Evolutionary conservation across 1,284 basidiomycete genomes (phyloP), one percentile per base, ranked within the genome.

Genomic region (Phenoliferia sp.): DNA sequence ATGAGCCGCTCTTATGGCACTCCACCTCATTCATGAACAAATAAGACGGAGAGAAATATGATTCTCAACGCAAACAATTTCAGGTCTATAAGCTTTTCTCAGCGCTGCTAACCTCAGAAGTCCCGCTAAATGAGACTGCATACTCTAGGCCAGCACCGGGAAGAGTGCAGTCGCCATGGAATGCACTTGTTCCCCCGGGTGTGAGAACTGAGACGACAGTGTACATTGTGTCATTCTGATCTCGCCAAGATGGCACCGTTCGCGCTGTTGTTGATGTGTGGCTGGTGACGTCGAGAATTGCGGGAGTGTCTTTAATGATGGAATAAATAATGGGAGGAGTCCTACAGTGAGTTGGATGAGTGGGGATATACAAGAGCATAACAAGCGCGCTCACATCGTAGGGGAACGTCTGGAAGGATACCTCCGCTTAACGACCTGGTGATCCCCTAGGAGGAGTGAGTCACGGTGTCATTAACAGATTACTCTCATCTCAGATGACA

Each of bases 371-470:
- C 39, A 12, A 44, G 39, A 44, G 39, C 22, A 22, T 22, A 22
- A 22, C 12, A 44, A 44, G 39, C 22, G 39, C 12, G 39, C 39
- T n/a, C 17, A 54, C 17, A 54, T 54, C 19, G 52, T 28, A 10
- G 52, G 10, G 10, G 64, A 62, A 5, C 66, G 50, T 12, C 68
- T 61, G 1, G 68, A 65, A 3, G 66, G 68, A 35, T 50, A 63
- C 0, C 68, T 52, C 3, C 70, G 65, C 54, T 72, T 72, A 52
- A 72, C 63, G 31, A 72, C 33, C 57, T 72, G 64, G 12, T 65
- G 64, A 22, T 68, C 67, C 16, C 62, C 66, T 67, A n/a, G n/a
- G n/a, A n/a, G n/a, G n/a, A n/a, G 62, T 44, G 12, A 44, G 29
- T 7, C 22, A 28, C 5, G 17, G 0, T 3, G 17, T 15, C 6